Conservation (phyloP, 352 stramenopile species). For the Plasmopara halstedii region DNA sequence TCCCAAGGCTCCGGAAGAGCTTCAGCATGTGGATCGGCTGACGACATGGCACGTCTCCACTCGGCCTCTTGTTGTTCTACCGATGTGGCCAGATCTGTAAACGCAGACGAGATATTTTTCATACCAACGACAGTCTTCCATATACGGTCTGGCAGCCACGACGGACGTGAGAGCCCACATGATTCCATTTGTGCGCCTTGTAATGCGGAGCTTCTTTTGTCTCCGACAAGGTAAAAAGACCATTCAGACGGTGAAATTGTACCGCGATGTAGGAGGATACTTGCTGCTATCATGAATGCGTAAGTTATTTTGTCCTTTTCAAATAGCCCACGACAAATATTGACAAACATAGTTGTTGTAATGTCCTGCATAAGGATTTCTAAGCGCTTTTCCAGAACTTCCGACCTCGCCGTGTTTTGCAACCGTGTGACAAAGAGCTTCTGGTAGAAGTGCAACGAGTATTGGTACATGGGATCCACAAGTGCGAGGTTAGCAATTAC, state of each 20-base stretch:
- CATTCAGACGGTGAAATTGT: conserved; percentile 71
- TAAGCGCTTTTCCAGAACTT: conserved; percentile 77
- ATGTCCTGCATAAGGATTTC: conserved; percentile 89
- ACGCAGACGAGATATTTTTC: conserved; percentile 51
- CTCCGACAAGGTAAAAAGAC: conserved; percentile 85
- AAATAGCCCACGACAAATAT: conserved; percentile 91
- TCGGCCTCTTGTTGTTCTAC: conserved; percentile 32
- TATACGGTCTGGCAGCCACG: conserved; percentile 71
- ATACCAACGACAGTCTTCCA: conserved; percentile 71
- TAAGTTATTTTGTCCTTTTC: conserved; percentile 95
- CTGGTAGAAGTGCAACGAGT: conserved; percentile 92
- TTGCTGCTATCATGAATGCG: conserved; percentile 89
- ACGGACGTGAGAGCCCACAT: conserved; percentile 29
- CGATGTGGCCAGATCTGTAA: conserved; percentile 37
- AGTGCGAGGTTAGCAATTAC: conserved; percentile 87
- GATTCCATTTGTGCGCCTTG: conserved; percentile 31
- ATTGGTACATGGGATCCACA: conserved; percentile 94
- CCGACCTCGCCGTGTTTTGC: conserved; percentile 69
- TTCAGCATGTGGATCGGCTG: conserved; percentile 73
- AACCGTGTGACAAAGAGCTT: conserved; percentile 88
- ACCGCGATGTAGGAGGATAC: conserved; percentile 75
- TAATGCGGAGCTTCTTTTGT: conserved; percentile 58
- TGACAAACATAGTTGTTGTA: conserved; percentile 90
- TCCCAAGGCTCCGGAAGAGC: conserved; percentile 65
- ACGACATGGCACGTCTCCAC: conserved; percentile 76